Percentiles rank a stretch among this genome's conserved stretches.
These are phyloP conservation scores for Boletus smithii DNA, from an alignment of 1,284 basidiomycete genomes.

Conservation along the genomic window DNA sequence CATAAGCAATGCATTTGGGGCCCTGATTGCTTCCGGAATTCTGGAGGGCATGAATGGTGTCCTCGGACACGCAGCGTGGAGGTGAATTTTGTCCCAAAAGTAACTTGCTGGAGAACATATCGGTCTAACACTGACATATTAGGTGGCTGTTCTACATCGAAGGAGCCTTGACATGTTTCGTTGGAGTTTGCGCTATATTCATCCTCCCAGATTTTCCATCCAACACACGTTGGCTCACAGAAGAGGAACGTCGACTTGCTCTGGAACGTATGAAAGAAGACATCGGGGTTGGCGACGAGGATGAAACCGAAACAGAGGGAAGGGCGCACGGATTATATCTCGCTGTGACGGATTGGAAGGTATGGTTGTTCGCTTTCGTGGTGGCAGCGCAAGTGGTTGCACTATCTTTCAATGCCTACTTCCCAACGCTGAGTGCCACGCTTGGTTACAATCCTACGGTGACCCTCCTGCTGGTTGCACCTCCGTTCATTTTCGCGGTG, in stretches of 20 bases:
- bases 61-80: constrained; percentile 73
- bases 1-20: constrained; percentile 81
- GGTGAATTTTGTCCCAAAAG: constrained; percentile 36
- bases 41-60: constrained; percentile 67
- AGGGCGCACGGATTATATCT: constrained; percentile 50
- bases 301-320: constrained; percentile 27
- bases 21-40: constrained; percentile 75
- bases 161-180: constrained; percentile 61
- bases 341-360: constrained; percentile 68
- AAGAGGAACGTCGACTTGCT: constrained; percentile 65
- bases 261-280: constrained; percentile 74
- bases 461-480: constrained; percentile 72
- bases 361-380: constrained; percentile 58
- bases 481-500: constrained; percentile 74
- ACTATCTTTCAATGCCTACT: constrained; percentile 75
- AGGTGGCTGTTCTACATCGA: constrained; percentile 79
- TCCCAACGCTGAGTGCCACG: constrained; percentile 69
- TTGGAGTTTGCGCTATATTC: constrained; percentile 60
- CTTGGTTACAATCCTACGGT: constrained; percentile 65
- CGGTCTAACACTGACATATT: constrained; percentile 12
- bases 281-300: constrained; percentile 39
- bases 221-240: constrained; percentile 58
- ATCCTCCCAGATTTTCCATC: constrained; percentile 77
- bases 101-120: constrained; percentile 14
- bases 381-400: constrained; percentile 26